Conservation (phyloP, 148 eudicot genomes). For the Rhododendron mucronatum region DNA sequence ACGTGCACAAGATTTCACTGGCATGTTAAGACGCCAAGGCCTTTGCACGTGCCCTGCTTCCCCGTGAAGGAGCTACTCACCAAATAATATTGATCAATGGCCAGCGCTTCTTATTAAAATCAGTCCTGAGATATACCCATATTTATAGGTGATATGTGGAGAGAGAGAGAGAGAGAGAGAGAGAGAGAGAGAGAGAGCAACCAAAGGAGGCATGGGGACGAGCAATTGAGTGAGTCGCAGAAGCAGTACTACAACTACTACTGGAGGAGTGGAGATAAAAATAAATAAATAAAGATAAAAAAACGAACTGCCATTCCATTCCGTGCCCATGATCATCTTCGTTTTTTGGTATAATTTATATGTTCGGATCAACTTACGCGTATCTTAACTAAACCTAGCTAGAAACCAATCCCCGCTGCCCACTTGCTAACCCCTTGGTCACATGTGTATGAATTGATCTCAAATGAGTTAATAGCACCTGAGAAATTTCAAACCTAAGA, state of each 20-base stretch:
- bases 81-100: background rate
- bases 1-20: slow-evolving; percentile 33
- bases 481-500: too few species aligned
- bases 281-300: background rate
- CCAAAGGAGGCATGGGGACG: background rate
- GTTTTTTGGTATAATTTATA: too few species aligned
- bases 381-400: too few species aligned
- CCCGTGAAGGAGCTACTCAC: slow-evolving; percentile 23
- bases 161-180: background rate
- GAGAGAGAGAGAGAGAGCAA: background rate
- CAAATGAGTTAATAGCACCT: too few species aligned
- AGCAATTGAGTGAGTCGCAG: slow-evolving; percentile 16
- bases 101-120: background rate
- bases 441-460: too few species aligned
- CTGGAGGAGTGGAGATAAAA: background rate
- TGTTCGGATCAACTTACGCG: too few species aligned
- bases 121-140: background rate
- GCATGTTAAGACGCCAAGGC: background rate
- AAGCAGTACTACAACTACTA: background rate
- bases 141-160: background rate
- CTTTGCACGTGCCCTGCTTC: slow-evolving; percentile 38
- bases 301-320: background rate
- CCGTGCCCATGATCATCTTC: background rate
- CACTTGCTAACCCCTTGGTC: too few species aligned
- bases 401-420: too few species aligned